Evolutionary conservation across 1,139 yeast genomes (phyloP), one percentile per base, ranked within the genome.

Genomic region (Trichomonascaceae sp.): DNA sequence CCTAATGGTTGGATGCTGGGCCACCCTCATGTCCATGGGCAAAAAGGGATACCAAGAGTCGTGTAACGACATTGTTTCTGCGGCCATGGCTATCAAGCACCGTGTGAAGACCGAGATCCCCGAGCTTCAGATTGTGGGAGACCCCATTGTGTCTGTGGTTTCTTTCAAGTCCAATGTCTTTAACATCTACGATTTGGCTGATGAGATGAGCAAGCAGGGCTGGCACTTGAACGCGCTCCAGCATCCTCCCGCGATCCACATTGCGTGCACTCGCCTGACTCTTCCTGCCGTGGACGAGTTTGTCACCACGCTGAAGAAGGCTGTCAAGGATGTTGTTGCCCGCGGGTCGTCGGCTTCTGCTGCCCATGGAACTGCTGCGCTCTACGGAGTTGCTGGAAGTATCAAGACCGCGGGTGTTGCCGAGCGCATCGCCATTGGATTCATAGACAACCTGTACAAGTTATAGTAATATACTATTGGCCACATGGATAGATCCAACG

Each of bases 1-100:
- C 0, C 64, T 89, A 33, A 81, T 85, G 69, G 97, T 80, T 13
- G 97, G 96, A 0, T 87, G 97, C 54, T 89, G 97, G 97, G 93
- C 95, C 1, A 85, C 96, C 0, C 61, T 89, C 64, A 59, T 87
- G 33, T 66, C 68, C 43, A 66, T 85, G 37, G 98, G 98, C 27
- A 74, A 70, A 37, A 70, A 71, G 11, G 97, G 97, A 0, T 89
- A 89, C 55, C 62, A 59, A 5, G 52, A 74, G 40, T 69, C 76
- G 2, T 78, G 94, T 43, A 59, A 56, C 37, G 74, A 71, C 13
- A 87, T 89, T 36, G 76, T 84, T 3, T 51, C 59, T 8, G 71
- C 87, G 3, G 71, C 93, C 3, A 67, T 71, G 55, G 57, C 62
- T 37, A 59, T 84, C 41, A 76, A 71, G 45, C 38, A 46, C 1